Base-by-base conservation (phyloP, 176 grass and related monocot genomes). In the Luzula sylvatica region DNA sequence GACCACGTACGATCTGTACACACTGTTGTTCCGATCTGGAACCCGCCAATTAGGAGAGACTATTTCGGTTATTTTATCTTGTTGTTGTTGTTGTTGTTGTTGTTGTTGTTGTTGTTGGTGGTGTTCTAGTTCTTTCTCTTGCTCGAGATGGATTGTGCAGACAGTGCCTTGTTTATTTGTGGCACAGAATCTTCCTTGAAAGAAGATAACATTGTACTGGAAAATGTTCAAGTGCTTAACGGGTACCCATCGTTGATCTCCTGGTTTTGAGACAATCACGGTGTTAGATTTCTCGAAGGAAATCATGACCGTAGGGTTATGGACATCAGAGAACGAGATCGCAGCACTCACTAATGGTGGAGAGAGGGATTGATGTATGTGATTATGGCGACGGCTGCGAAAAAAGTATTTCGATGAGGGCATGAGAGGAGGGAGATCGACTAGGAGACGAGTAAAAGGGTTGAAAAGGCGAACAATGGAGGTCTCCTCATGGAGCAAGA, bases 381-480 rank as follows among this genome's bases (percentile, higher is more conserved):
- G 7, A 46, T 70, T 55, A 77, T 53, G 17, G 39, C 11, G 2
- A 0, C 8, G 20, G 26, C 44, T 13, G 12, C 13, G 13, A 17
- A 35, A 29, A 5, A 35, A 12, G 26, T 11, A 3, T 15, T 13
- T 5, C 7, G 47, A 26, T 43, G 42, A 7, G 25, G 26, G 1
- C 17, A 55, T 54, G 3, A 77, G 35, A 17, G 26, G 15, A 16
- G 74, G 56, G 20, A 77, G 41, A 7, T 71, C 47, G 8, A 61
- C 35, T 29, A 53, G 1, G 16, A 9, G 42, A 19, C 66, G 15
- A 20, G 48, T 71, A 49, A 77, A 77, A 40, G 66, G 66, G 41
- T 71, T 66, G 2, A 77, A 46, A 14, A 77, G 24, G 23, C 66
- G 74, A 18, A 65, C 27, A 1, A 15, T 23, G 27, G 38, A 38